Evolutionary conservation across 176 grass and related monocot genomes (phyloP).

Genomic region (Raddia guianensis): DNA sequence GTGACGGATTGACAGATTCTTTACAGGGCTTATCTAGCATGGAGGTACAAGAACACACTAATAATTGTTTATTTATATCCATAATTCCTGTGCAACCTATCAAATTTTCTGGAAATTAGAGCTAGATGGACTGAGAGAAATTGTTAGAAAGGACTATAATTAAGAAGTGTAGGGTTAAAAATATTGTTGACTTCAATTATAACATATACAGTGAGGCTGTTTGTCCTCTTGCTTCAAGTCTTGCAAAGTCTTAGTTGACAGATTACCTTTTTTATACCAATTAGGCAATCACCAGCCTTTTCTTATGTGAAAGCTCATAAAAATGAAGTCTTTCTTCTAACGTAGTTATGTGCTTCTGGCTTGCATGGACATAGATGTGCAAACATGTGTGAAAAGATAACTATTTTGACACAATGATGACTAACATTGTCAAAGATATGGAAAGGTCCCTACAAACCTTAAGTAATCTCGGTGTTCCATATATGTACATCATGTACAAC

Average conservation of each 20-base stretch:
- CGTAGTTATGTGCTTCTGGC: neutral
- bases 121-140: neutral
- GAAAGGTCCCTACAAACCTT: neutral
- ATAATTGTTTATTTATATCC: slow-evolving; percentile 13
- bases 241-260: neutral
- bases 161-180: slow-evolving; percentile 12
- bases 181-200: slow-evolving; percentile 10
- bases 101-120: slow-evolving; percentile 13
- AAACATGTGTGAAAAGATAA: slow-evolving; percentile 6
- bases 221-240: neutral
- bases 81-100: neutral
- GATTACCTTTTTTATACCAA: neutral
- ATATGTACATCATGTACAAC: neutral
- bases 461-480: neutral
- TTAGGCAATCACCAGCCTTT: neutral
- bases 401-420: neutral
- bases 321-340: neutral
- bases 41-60: slow-evolving; percentile 62
- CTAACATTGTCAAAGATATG: neutral
- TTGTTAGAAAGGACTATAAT: slow-evolving; percentile 19
- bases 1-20: slow-evolving; percentile 85
- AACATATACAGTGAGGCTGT: neutral
- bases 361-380: neutral
- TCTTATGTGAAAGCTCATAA: neutral
- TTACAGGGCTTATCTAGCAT: slow-evolving; percentile 85